These are phyloP conservation scores for Steccherinum ochraceum DNA, from an alignment of 768 basidiomycete species.

Conservation along the genomic window DNA sequence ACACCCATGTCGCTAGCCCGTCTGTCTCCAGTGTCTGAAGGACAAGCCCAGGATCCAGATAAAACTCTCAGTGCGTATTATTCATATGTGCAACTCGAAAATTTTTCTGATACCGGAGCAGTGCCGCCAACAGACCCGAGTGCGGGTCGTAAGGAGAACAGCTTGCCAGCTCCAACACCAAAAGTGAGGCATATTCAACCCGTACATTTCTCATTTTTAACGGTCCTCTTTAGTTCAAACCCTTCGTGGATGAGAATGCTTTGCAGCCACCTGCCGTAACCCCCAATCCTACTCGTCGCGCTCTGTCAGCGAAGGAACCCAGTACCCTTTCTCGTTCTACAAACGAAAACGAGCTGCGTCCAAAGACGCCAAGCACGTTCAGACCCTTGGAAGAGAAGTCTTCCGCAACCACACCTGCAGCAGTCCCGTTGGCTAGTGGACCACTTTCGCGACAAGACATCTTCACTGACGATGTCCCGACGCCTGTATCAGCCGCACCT, in stretches of 20 bases:
- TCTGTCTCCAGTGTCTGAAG: constrained; percentile 15
- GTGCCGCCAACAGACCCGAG: background rate
- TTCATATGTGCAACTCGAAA: background rate
- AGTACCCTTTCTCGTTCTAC: constrained; percentile 15
- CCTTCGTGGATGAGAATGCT: constrained; percentile 53
- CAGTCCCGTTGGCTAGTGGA: constrained; percentile 26
- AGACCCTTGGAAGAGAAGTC: constrained; percentile 1
- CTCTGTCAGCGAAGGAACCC: constrained; percentile 42
- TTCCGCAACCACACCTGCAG: constrained; percentile 2
- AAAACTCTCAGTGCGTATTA: constrained; percentile 31
- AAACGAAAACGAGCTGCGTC: constrained; percentile 15
- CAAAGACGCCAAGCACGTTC: background rate
- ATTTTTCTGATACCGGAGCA: background rate
- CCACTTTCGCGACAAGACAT: constrained; percentile 49
- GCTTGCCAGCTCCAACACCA: constrained; percentile 22
- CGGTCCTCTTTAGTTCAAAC: constrained; percentile 46
- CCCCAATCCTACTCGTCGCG: constrained; percentile 30
- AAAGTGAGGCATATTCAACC: constrained; percentile 32
- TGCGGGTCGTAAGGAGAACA: constrained; percentile 34
- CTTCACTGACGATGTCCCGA: constrained; percentile 38
- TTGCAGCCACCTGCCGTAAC: constrained; percentile 35
- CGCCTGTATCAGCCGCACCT: background rate
- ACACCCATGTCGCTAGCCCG: constrained; percentile 20
- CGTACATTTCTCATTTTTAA: background rate
- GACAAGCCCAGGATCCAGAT: constrained; percentile 18